These are phyloP conservation scores for Mollisia scopiformis DNA, from an alignment of 2,329 filamentous ascomycete species.

Conservation along the genomic window DNA sequence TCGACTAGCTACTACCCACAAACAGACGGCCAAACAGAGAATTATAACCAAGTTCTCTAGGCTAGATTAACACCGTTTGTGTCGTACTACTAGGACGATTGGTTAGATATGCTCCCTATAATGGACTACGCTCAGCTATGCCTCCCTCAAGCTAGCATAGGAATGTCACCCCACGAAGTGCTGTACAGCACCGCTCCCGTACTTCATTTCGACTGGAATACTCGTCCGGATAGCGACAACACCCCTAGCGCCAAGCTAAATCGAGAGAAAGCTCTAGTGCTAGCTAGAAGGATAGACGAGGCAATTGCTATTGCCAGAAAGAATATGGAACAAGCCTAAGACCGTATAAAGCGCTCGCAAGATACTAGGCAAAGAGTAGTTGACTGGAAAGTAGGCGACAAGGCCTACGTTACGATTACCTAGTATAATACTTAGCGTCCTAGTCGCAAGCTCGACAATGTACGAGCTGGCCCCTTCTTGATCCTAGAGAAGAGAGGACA, in stretches of 20 bases:
- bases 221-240: neutral
- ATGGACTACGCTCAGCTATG: constrained; percentile 16
- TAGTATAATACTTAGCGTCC: neutral
- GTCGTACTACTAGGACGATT: constrained; percentile 27
- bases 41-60: constrained; percentile 24
- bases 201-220: neutral
- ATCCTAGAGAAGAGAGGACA: neutral
- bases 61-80: constrained; percentile 16
- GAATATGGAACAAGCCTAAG: neutral
- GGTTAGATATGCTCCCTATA: constrained; percentile 14
- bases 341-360: neutral
- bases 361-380: neutral
- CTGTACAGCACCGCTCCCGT: neutral
- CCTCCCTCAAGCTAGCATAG: constrained; percentile 1
- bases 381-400: neutral
- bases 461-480: neutral
- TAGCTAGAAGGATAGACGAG: neutral
- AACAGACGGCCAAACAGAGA: constrained; percentile 22
- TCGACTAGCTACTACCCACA: constrained; percentile 15
- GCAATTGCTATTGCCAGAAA: neutral
- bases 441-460: neutral
- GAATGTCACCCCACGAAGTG: neutral
- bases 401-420: neutral
- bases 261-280: neutral
- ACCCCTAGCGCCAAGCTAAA: neutral